Evolutionary conservation across 2,329 filamentous ascomycete species (phyloP), one percentile per base, ranked within the genome.

Genomic region (Fusarium anguioides): DNA sequence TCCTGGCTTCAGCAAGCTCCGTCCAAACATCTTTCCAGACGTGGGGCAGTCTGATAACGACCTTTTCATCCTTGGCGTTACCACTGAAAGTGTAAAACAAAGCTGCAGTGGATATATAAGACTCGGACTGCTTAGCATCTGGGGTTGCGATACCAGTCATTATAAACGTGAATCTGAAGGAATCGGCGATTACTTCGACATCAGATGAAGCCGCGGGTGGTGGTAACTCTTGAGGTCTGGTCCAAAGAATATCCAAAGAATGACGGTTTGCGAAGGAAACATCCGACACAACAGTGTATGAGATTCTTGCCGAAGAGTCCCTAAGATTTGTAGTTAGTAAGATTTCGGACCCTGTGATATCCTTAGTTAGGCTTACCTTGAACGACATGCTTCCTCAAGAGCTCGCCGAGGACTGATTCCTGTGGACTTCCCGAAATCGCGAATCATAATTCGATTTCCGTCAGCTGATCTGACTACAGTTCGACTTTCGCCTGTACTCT

Each of bases 1-100:
- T 95, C 72, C 89, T 91, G 20, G 84, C 79, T 48, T 89, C 87
- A 1, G 89, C 83, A 59, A 97, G 86, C 74, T 98, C 94, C 11
- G 86, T 84, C 89, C 94, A 97, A 3, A 97, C 81, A 68, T 97
- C 92, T 75, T 92, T 89, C 91, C 93, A 99, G 3, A 87, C 84
- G 1, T 90, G 83, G 6, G 94, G 93, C 17, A 99, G 82, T 48
- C 92, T 87, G 64, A 97, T 77, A 60, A 90, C 91, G 4, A 93
- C 87, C 76, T 96, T 98, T 66, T 96, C 93, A 73, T 98, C 95
- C 71, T 93, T 96, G 0, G 87, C 79, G 17, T 89, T 92, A n/a
- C 87, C 85, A 3, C 89, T 88, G 67, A 94, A 97, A 1, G 97
- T 83, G 37, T 92, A 85, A 75, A 97, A 97, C 3, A 99, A 80